Conservation (phyloP, 2,329 filamentous ascomycete genomes). For the Paecilomyces formosus region DNA sequence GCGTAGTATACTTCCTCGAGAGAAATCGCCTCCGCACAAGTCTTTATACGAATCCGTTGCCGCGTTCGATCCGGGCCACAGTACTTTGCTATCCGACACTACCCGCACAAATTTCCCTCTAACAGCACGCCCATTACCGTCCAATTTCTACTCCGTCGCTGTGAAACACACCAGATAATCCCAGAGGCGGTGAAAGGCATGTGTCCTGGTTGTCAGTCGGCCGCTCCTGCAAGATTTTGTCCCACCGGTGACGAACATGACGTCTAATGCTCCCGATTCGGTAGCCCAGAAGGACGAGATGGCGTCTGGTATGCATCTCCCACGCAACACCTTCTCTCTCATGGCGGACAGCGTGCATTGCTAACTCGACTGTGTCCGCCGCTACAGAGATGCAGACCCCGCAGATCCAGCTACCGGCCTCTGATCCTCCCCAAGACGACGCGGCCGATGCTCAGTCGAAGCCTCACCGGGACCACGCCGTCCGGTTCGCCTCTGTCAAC, state of each 20-base stretch:
- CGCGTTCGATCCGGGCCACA: neutral
- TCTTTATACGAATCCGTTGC: neutral
- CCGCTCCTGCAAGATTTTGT: constrained; percentile 5
- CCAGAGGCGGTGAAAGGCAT: neutral
- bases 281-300: constrained; percentile 15
- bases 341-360: neutral
- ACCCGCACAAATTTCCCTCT: neutral
- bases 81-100: neutral
- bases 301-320: constrained; percentile 24
- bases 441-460: constrained; percentile 21
- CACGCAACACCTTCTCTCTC: neutral
- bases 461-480: constrained; percentile 37
- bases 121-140: neutral
- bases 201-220: neutral
- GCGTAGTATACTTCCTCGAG: neutral
- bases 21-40: neutral
- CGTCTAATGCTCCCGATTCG: constrained; percentile 26
- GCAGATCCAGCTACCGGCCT: constrained; percentile 8
- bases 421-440: constrained; percentile 13
- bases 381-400: neutral
- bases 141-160: neutral
- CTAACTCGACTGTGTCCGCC: neutral
- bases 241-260: constrained; percentile 22
- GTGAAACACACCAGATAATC: neutral
- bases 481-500: constrained; percentile 65